Conservation (phyloP, 2,329 filamentous ascomycete genomes). For the Penicillium sp. region DNA sequence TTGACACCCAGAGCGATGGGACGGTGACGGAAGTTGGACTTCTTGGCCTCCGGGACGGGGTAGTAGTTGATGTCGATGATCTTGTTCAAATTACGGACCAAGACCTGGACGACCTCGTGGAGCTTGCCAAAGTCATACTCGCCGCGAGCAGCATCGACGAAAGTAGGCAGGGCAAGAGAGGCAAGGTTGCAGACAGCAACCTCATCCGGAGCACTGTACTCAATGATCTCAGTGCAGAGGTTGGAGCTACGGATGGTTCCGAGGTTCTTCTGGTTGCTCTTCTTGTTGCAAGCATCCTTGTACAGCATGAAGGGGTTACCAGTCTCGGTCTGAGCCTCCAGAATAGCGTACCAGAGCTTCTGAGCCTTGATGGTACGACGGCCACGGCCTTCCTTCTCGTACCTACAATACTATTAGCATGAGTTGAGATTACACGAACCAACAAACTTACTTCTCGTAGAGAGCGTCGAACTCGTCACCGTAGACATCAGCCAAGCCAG, state of each 20-base stretch:
- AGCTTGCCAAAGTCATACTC: conserved; percentile 94
- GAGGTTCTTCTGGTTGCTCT: conserved; percentile 99
- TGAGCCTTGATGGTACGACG: conserved; percentile 90
- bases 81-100: conserved; percentile 92
- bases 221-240: conserved; percentile 95
- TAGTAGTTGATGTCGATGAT: conserved; percentile 99
- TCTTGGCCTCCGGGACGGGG: conserved; percentile 84
- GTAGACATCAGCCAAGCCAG: conserved; percentile 90
- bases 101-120: conserved; percentile 84
- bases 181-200: conserved; percentile 97
- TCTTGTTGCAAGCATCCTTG: conserved; percentile 96
- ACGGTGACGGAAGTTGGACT: conserved; percentile 94
- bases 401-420: too few relatives aligned
- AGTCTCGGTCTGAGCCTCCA: conserved; percentile 97
- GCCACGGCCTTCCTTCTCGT: conserved; percentile 74
- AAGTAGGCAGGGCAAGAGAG: conserved; percentile 83
- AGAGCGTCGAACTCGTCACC: conserved; percentile 94
- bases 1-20: conserved; percentile 95
- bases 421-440: too few relatives aligned
- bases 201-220: conserved; percentile 95
- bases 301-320: conserved; percentile 99
- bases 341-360: conserved; percentile 98
- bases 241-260: conserved; percentile 98
- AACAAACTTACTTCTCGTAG: conserved; percentile 85
- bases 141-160: conserved; percentile 74